phyloP scores from a whole-genome alignment of 768 basidiomycete genomes.

The Kwoniella sp. region DNA sequence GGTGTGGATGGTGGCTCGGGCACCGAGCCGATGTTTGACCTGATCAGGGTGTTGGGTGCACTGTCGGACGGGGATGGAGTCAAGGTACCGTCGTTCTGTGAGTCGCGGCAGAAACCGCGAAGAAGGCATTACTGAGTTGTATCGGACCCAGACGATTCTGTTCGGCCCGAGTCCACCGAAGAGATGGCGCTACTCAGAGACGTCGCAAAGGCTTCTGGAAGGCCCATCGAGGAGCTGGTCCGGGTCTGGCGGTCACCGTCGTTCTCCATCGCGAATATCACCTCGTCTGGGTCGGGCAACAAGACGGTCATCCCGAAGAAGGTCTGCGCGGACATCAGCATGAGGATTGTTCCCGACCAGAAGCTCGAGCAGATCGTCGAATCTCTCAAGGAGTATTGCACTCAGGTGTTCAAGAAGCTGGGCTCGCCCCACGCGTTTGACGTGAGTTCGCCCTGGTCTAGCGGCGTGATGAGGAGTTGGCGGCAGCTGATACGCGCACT shows the following conservation, averaged over 20 bases:
- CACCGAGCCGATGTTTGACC: conserved; percentile 86
- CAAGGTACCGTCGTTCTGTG: conserved; percentile 77
- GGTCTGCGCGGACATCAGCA: conserved; percentile 77
- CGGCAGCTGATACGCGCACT: too few relatives aligned
- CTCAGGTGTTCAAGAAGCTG: conserved; percentile 59
- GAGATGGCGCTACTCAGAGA: conserved; percentile 67
- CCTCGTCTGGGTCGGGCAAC: conserved; percentile 61
- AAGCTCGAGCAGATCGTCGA: conserved; percentile 54
- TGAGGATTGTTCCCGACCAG: conserved; percentile 94
- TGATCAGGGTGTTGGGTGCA: conserved; percentile 74
- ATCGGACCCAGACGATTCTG: conserved; percentile 56
- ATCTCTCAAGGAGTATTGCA: conserved; percentile 61
- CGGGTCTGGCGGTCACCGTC: conserved; percentile 87
- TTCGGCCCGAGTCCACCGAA: conserved; percentile 63
- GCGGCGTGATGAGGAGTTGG: neutral
- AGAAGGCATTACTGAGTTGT: neutral
- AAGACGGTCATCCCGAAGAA: conserved; percentile 78
- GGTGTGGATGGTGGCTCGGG: conserved; percentile 89
- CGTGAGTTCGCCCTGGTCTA: conserved; percentile 53
- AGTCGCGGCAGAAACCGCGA: conserved; percentile 46
- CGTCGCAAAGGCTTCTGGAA: conserved; percentile 65
- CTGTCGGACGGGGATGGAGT: conserved; percentile 62
- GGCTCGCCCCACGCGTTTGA: conserved; percentile 67
- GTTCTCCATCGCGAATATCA: conserved; percentile 78
- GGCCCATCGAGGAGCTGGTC: conserved; percentile 64